Evolutionary conservation across 768 basidiomycete species (phyloP).

Genomic region (Russula virescens): DNA sequence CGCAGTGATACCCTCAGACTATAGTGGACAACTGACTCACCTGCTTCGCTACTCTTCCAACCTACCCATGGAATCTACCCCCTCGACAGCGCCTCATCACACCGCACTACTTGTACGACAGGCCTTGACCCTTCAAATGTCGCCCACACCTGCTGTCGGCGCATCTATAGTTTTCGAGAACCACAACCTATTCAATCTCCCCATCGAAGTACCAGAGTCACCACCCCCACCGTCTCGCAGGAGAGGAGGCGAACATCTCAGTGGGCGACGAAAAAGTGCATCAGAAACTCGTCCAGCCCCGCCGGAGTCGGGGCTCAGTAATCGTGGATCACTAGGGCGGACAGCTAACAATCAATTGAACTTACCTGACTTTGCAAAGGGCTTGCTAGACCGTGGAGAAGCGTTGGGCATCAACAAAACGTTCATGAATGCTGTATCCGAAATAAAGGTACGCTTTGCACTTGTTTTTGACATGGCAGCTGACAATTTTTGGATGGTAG

Average conservation of each 20-base stretch:
- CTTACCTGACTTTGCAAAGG: constrained; percentile 67
- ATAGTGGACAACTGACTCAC: constrained; percentile 75
- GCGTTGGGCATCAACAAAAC: constrained; percentile 82
- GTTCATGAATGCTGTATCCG: constrained; percentile 72
- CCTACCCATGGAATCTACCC: constrained; percentile 32
- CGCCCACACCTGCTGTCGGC: constrained; percentile 69
- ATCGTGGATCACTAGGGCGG: constrained; percentile 25
- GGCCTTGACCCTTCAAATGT: constrained; percentile 70
- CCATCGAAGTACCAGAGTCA: constrained; percentile 55
- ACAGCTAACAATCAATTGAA: constrained; percentile 38
- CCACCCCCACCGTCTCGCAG: constrained; percentile 36
- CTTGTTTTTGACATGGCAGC: constrained; percentile 6
- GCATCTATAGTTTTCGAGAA: constrained; percentile 81
- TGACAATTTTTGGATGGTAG: constrained; percentile 8
- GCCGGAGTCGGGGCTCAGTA: constrained; percentile 7
- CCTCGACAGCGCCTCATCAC: constrained; percentile 44
- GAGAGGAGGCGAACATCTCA: constrained; percentile 32
- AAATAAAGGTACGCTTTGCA: constrained; percentile 52
- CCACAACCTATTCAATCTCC: constrained; percentile 66
- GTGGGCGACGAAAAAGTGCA: constrained; percentile 30
- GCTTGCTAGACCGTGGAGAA: constrained; percentile 69
- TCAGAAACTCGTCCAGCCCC: constrained; percentile 13
- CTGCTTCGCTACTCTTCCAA: constrained; percentile 81
- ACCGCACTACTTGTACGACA: constrained; percentile 73
- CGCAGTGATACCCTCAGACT: constrained; percentile 81